phyloP scores from a whole-genome alignment of 768 basidiomycete species.

The Tulasnella sp. region DNA sequence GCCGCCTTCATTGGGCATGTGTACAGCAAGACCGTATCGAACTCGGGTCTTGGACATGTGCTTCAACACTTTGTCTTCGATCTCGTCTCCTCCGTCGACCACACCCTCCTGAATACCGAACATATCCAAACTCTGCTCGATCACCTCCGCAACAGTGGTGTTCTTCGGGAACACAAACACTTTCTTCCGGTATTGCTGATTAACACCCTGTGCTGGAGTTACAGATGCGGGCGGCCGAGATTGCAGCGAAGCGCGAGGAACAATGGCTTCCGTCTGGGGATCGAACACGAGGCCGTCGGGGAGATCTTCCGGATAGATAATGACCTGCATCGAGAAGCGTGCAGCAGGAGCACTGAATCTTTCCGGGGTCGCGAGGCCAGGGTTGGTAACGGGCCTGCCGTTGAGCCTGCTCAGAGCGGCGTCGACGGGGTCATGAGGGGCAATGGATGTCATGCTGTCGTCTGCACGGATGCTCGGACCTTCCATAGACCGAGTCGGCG shows the following conservation, averaged over 20 bases:
- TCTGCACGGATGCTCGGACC: not conserved
- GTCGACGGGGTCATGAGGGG: not conserved
- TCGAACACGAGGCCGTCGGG: slow-evolving; percentile 96
- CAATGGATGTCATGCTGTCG: not conserved
- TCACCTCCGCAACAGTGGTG: slow-evolving; percentile 90
- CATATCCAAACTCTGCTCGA: slow-evolving; percentile 81
- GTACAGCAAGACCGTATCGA: slow-evolving; percentile 63
- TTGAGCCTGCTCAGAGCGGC: not conserved
- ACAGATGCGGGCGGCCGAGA: slow-evolving; percentile 37
- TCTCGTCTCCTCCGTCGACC: slow-evolving; percentile 95
- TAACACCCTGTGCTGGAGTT: slow-evolving; percentile 40
- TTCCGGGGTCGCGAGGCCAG: slow-evolving; percentile 46
- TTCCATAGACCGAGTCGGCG: not conserved
- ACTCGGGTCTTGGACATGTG: slow-evolving; percentile 63
- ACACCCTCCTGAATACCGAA: slow-evolving; percentile 97
- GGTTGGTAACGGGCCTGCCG: slow-evolving; percentile 12
- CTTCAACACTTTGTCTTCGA: slow-evolving; percentile 85
- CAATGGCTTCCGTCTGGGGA: slow-evolving; percentile 81
- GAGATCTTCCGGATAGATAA: slow-evolving; percentile 81
- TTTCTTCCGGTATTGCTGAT: slow-evolving; percentile 56
- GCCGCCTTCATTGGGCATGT: slow-evolving; percentile 37
- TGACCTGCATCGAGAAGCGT: slow-evolving; percentile 74
- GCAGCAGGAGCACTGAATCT: slow-evolving; percentile 73
- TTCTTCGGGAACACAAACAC: slow-evolving; percentile 90
- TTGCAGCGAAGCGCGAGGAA: slow-evolving; percentile 65